Evolutionary conservation across 495 filamentous ascomycete genomes (phyloP).

Genomic region (Aspergillus asperescens): DNA sequence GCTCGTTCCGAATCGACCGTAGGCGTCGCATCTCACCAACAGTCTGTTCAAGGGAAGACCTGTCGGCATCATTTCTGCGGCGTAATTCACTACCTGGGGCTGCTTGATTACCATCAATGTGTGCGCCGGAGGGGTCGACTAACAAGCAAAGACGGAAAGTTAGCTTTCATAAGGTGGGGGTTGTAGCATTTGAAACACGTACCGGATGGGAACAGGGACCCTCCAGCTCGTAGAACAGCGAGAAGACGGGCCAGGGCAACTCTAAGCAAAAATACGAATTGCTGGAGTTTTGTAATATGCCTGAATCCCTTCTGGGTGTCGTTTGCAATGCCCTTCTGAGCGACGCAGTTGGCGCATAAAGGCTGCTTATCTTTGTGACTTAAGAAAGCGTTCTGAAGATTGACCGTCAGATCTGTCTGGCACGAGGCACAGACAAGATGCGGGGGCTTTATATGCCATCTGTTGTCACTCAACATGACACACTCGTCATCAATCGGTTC

Average conservation of each 20-base stretch:
- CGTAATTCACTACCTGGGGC: conserved; percentile 40
- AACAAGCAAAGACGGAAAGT: conserved; percentile 7
- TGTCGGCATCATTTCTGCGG: conserved; percentile 60
- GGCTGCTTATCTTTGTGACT: conserved; percentile 58
- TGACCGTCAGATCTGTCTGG: conserved; percentile 60
- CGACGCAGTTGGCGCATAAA: conserved; percentile 65
- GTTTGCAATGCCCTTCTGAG: conserved; percentile 36
- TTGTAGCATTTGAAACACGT: conserved; percentile 21
- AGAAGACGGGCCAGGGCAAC: conserved; percentile 89
- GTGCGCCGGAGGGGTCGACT: conserved; percentile 70
- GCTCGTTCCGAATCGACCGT: conserved; percentile 88
- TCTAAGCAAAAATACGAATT: conserved; percentile 87
- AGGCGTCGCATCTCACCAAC: conserved; percentile 90
- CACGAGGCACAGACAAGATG: conserved; percentile 77
- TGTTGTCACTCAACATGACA: conserved; percentile 59
- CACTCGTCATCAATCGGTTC: conserved; percentile 94
- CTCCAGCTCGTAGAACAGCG: conserved; percentile 75
- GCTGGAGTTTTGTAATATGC: conserved; percentile 74
- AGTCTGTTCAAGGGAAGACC: conserved; percentile 87
- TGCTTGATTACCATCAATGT: conserved; percentile 58
- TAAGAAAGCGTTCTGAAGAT: conserved; percentile 60
- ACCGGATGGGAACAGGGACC: conserved; percentile 67
- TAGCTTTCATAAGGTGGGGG: not conserved
- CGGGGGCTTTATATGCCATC: conserved; percentile 68
- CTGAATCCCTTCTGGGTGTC: conserved; percentile 53